A percentile compares a stretch with the other conserved stretches of the same genome.
Evolutionary conservation across 768 basidiomycete genomes (phyloP).

Genomic region (Serendipita sp.): DNA sequence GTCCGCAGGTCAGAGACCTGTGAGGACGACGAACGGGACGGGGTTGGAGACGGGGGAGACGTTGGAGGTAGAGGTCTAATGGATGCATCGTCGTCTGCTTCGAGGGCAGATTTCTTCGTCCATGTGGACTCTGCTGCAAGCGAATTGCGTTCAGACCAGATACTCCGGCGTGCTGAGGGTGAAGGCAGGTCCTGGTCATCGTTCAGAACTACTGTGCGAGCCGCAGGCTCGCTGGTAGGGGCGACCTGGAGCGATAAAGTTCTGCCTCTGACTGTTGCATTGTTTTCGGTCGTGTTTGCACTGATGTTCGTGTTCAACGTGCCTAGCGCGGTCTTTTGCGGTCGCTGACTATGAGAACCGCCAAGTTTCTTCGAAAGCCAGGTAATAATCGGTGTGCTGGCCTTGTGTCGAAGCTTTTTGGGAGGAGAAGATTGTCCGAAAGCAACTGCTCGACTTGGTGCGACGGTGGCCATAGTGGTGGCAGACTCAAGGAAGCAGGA

Average conservation of each 20-base stretch:
- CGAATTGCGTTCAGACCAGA: slow-evolving; percentile 5
- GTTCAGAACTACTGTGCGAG: not conserved
- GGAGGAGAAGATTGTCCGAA: not conserved
- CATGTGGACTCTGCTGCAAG: slow-evolving; percentile 57
- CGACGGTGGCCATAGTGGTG: not conserved
- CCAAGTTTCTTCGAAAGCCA: slow-evolving; percentile 79
- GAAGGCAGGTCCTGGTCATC: slow-evolving; percentile 3
- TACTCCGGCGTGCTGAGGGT: not conserved
- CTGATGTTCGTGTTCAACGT: not conserved
- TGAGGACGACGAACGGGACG: slow-evolving; percentile 68
- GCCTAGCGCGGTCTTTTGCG: not conserved
- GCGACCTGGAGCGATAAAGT: not conserved
- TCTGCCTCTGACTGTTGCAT: not conserved
- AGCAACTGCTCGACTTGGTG: not conserved
- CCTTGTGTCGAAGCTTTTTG: slow-evolving; percentile 29
- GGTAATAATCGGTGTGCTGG: slow-evolving; percentile 69
- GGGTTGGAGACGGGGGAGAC: slow-evolving; percentile 71
- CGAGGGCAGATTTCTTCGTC: slow-evolving; percentile 35
- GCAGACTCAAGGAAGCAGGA: not conserved
- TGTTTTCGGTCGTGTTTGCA: not conserved
- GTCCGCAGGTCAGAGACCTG: slow-evolving; percentile 69
- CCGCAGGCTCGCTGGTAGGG: not conserved
- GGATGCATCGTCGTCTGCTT: slow-evolving; percentile 92
- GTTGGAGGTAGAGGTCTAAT: slow-evolving; percentile 80
- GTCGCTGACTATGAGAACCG: not conserved